Conservation (phyloP, 1,139 yeast species). For the Magnusiomyces suaveolens region DNA sequence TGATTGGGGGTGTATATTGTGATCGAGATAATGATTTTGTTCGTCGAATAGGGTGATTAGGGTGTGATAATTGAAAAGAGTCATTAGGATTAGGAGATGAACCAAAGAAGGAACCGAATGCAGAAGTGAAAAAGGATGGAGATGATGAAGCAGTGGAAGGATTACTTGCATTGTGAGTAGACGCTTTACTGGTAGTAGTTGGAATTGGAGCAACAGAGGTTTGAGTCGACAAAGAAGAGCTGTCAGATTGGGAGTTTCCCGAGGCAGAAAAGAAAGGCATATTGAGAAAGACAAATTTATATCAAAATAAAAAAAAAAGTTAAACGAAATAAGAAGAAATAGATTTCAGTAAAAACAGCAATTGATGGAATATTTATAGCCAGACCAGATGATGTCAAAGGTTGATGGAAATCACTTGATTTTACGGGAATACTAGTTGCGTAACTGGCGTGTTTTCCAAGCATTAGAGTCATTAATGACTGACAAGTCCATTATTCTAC, state of each 20-base stretch:
- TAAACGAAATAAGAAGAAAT: too few relatives aligned
- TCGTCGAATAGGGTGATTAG: constrained; percentile 5
- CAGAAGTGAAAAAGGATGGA: not conserved
- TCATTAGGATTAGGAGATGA: not conserved
- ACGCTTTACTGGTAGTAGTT: not conserved
- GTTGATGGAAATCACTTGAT: too few relatives aligned
- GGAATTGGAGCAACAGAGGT: not conserved
- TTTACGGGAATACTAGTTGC: too few relatives aligned
- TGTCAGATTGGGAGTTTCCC: not conserved
- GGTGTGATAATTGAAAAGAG: not conserved
- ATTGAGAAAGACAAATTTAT: not conserved
- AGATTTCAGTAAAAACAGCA: too few relatives aligned
- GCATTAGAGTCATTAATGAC: too few relatives aligned
- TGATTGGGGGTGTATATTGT: constrained; percentile 15
- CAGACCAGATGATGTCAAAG: too few relatives aligned
- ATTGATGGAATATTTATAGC: too few relatives aligned
- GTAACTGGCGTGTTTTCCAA: too few relatives aligned
- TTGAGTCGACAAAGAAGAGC: not conserved
- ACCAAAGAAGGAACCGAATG: not conserved
- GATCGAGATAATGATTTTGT: constrained; percentile 19
- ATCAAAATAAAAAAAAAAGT: not conserved
- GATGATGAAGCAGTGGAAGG: not conserved
- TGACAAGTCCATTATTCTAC: too few relatives aligned
- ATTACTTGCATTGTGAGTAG: not conserved
- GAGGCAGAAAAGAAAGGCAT: not conserved